A percentile compares a stretch with the other conserved stretches of the same genome.
These are phyloP conservation scores for Sisymbrium irio DNA, from an alignment of 345 rosid species.

Conservation along the genomic window DNA sequence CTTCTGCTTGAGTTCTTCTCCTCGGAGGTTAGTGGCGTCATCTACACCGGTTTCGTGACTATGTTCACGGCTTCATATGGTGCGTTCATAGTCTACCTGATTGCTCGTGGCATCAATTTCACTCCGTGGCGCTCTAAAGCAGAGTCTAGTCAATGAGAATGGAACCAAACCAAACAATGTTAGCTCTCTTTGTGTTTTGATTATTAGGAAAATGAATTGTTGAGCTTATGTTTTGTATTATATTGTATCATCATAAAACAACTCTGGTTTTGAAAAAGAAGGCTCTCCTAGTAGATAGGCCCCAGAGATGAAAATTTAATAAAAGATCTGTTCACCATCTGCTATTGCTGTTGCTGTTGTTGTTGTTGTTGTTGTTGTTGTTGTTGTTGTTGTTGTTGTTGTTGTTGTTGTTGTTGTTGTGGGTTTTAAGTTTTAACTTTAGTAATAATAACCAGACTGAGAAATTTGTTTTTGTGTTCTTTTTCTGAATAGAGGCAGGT, in stretches of 20 bases:
- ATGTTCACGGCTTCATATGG: slow-evolving; percentile 53
- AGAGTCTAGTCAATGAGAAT: slow-evolving; percentile 21
- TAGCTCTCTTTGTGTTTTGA: background rate
- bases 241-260: slow-evolving; percentile 17
- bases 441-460: background rate
- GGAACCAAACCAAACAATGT: slow-evolving; percentile 2
- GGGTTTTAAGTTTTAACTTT: background rate
- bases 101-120: slow-evolving; percentile 44
- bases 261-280: background rate
- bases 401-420: too few species aligned
- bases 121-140: slow-evolving; percentile 34
- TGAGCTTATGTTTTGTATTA: slow-evolving; percentile 17
- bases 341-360: background rate
- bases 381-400: background rate
- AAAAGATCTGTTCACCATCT: background rate
- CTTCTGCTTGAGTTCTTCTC: slow-evolving; percentile 75
- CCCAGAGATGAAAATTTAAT: background rate
- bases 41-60: slow-evolving; percentile 36
- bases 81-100: slow-evolving; percentile 68
- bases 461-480: background rate
- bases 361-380: background rate
- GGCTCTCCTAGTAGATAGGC: slow-evolving; percentile 1
- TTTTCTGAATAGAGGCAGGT: background rate
- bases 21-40: slow-evolving; percentile 51
- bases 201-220: background rate